Evolutionary conservation across 2,329 filamentous ascomycete genomes (phyloP).

Genomic region (Xylaria multiplex): DNA sequence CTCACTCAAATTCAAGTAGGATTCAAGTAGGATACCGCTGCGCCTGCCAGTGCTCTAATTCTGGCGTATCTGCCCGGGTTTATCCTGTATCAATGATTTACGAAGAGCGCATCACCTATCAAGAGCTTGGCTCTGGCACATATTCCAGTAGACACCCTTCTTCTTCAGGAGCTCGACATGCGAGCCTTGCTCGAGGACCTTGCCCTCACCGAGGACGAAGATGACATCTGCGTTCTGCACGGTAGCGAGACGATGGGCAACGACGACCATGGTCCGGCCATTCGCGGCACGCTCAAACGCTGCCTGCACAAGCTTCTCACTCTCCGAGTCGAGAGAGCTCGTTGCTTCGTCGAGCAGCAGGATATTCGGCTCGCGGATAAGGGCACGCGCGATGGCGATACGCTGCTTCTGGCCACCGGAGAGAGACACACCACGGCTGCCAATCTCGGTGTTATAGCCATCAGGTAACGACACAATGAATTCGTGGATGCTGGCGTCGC

Average conservation of each 20-base stretch:
- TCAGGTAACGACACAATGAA: constrained; percentile 75
- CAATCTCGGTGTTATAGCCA: constrained; percentile 74
- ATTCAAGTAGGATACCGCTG: neutral
- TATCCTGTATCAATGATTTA: neutral
- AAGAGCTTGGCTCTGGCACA: constrained; percentile 70
- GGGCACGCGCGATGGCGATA: constrained; percentile 73
- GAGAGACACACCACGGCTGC: constrained; percentile 72
- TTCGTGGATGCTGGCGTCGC: constrained; percentile 74
- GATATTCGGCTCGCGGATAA: constrained; percentile 72
- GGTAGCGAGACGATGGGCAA: constrained; percentile 80
- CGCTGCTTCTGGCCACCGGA: constrained; percentile 80
- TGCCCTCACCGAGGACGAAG: constrained; percentile 77
- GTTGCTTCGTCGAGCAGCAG: constrained; percentile 80
- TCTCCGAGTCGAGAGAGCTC: constrained; percentile 71
- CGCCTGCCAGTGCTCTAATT: neutral
- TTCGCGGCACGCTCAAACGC: constrained; percentile 73
- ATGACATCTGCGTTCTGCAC: constrained; percentile 84
- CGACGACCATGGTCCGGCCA: constrained; percentile 75
- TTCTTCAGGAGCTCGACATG: constrained; percentile 62
- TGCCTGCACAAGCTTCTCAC: constrained; percentile 66
- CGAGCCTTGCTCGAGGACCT: constrained; percentile 64
- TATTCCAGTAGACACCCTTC: constrained; percentile 66
- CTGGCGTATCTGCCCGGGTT: neutral
- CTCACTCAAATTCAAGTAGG: no score
- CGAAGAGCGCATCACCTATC: constrained; percentile 53